A percentile compares a stretch with the other conserved stretches of the same genome.
These are phyloP conservation scores for Cystobasidium tubakii DNA, from an alignment of 768 basidiomycete species.

Conservation along the genomic window DNA sequence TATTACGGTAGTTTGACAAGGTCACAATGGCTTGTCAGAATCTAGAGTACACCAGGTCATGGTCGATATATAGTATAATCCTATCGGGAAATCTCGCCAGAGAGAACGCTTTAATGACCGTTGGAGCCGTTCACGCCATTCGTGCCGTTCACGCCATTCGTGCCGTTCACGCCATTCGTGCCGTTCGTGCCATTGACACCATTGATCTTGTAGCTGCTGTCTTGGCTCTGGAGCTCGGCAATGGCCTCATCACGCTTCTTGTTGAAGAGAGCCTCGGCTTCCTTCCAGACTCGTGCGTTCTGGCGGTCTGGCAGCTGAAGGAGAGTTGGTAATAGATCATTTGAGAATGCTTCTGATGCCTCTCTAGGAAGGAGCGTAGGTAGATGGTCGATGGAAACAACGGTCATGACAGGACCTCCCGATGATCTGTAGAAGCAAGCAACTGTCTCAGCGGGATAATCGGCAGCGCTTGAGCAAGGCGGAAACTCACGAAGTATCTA, in stretches of 20 bases:
- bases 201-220: constrained; percentile 1
- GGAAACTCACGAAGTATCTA: constrained; percentile 65
- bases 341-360: constrained; percentile 91
- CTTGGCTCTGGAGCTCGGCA: not conserved
- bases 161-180: not conserved
- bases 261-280: constrained; percentile 76
- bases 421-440: constrained; percentile 50
- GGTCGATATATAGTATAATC: too few species aligned
- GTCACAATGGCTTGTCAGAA: not conserved
- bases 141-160: too few species aligned
- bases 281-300: constrained; percentile 72
- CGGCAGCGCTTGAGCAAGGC: constrained; percentile 12
- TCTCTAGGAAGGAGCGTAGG: constrained; percentile 92
- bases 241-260: constrained; percentile 56
- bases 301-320: constrained; percentile 63
- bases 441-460: not conserved
- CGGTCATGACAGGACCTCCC: constrained; percentile 65
- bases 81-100: too few species aligned
- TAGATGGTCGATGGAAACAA: constrained; percentile 93
- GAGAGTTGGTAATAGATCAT: constrained; percentile 76
- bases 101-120: not conserved
- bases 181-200: constrained; percentile 6
- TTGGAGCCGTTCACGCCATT: too few species aligned
- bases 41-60: not conserved
- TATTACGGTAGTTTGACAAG: not conserved